Evolutionary conservation across 495 filamentous ascomycete genomes (phyloP), one percentile per base, ranked within the genome.

Genomic region (Talaromyces liani): DNA sequence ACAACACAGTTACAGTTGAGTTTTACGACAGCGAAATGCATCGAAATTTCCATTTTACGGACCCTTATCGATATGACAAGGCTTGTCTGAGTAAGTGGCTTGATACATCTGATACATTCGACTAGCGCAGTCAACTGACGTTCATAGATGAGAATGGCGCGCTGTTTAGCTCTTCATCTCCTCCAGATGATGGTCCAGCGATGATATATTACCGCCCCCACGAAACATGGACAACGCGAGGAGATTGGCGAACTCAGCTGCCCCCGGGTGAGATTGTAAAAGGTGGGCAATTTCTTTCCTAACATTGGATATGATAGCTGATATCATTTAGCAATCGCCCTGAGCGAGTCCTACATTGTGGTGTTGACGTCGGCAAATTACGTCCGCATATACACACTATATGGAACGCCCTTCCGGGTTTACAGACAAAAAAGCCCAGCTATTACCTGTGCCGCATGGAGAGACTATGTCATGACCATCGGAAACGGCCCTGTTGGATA

Each of bases 181-280:
- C 92, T 2, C 83, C 79, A 14, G 84, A 85, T 49, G 82, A 83
- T 12, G 81, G 81, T 33, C 87, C 88, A 27, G 90, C 94, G 0
- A 90, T 88, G 33, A 86, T 98, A n/a, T 95, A 96, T 73, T 98
- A 97, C 71, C 87, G 94, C 10, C 95, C 94, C 0, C 94, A 98
- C 69, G 95, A 98, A 73, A 95, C 91, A 2, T 98, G 94, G 94
- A 96, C 92, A 1, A 82, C 90, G 5, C 80, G 95, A 64, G 87
- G 84, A 27, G 95, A 98, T 71, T 98, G 93, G 93, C 86, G 91
- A 24, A 96, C 89, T 2, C 75, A 88, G 58, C 73, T 98, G 24
- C 94, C 94, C 0, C 80, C 82, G 41, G 90, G 91, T 18, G 94
- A 98, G 74, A 79, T 85, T 12, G 85, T 96, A 34, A 83, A 84